Evolutionary conservation across 139 green algal genomes (phyloP), one percentile per base, ranked within the genome.

Genomic region (Chlamydomonas asymmetrica): DNA sequence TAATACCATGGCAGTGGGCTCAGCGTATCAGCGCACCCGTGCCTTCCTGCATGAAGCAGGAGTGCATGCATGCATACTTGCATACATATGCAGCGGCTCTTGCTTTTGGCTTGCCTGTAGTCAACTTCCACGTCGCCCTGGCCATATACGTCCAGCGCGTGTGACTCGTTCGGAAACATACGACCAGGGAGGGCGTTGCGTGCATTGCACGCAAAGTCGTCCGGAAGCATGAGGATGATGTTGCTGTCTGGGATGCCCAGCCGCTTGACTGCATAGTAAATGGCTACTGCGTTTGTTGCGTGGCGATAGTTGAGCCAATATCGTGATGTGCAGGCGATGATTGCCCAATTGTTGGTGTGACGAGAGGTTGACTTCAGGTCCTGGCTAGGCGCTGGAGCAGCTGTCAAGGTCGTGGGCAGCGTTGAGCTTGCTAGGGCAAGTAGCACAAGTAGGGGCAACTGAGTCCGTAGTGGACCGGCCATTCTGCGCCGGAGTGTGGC

Each of bases 161-260:
- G 85, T 34, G 78, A 68, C 37, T 87, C 75, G 60, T 91, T 89
- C 66, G 92, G 92, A 75, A 92, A 97, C 2, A 96, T 48, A 39
- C 80, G 54, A 23, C 80, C 88, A 0, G 93, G 87, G 31, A 87
- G 85, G 0, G 84, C 41, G 64, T 98, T 98, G 16, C 94, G 84
- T 0, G 93, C 68, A 69, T 95, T 94, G 89, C 96, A 98, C 4
- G 95, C 91, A 38, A 94, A 79, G 87, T 96, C 90, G 50, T 98
- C 94, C n/a, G 89, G 89, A 4, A 97, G 74, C 93, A 99, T 98
- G 20, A 99, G 76, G 22, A 99, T 89, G 75, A 99, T 98, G 75
- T 93, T 87, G 78, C 79, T 88, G 73, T 99, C 96, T 27, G 96
- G 94, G 10, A 99, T 93, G 31, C 96, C 96, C 57, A 98, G 76